Evolutionary conservation across 108 stramenopile genomes (phyloP), one percentile per base, ranked within the genome.

Genomic region (Licmophora abbreviata): DNA sequence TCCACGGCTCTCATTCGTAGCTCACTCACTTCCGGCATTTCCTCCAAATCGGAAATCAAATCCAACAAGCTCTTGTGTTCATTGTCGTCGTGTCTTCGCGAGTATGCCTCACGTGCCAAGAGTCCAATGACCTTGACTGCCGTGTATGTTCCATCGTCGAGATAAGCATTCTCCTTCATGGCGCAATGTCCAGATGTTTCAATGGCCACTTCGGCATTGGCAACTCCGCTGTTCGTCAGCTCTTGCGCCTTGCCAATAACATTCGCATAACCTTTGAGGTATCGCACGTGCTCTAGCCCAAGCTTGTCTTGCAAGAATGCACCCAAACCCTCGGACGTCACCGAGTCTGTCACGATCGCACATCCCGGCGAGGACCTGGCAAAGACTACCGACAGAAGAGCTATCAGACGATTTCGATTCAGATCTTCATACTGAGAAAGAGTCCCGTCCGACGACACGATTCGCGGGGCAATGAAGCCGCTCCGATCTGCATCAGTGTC

Each of bases 61-160:
- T 73, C 68, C 18, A 89, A 51, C n/a, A 89, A 61, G 44, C 59
- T 24, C 26, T 27, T 24, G 23, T 49, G 27, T 6, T 2, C 21
- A 10, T 58, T 60, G 14, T 44, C 44, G 37, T 47, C 61, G n/a
- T n/a, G n/a, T n/a, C n/a, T n/a, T 29, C 44, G 27, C 5, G 66
- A 58, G 23, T 36, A 25, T 15, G 48, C 62, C 18, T 24, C 29
- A 33, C 70, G 60, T 8, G 76, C 71, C 11, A 77, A 43, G 33
- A 77, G 27, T 6, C 67, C 74, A 54, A 89, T 59, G 29, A 84
- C 68, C 56, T 86, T 86, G 21, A 83, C 71, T 24, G 91, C 91
- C 2, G 84, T 85, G 58, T 83, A 92, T 1, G 86, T 88, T 30
- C 91, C 91, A 72, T 92, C 91, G 61, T 92, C 91, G 44, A 83